Evolutionary conservation across 139 green algal species (phyloP), one percentile per base, ranked within the genome.

Genomic region (Tetraselmis striata): DNA sequence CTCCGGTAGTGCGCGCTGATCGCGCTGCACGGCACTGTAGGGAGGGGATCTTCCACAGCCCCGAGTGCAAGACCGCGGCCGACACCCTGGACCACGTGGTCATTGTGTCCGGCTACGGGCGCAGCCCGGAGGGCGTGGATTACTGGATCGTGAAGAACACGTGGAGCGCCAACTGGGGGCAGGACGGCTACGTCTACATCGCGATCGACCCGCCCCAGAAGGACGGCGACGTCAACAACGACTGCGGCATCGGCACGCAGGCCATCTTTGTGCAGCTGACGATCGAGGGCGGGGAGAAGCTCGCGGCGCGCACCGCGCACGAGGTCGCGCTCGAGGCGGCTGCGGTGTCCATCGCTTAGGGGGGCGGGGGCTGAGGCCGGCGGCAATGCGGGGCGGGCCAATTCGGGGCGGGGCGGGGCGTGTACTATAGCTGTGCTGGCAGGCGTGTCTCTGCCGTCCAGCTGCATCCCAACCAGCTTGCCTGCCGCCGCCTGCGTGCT

Each of bases 131-230:
- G 45, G 84, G 86, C 31, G 84, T 84, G 76, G 83, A 87, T 74
- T 91, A 90, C 80, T 91, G 86, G 89, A 77, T 91, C 0, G 81
- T 92, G 59, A 92, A 90, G 82, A 90, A 89, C 81, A 84, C 78
- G 75, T 89, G 85, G 85, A 83, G 77, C 1, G 84, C 30, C 83
- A 88, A n/a, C 81, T 85, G 28, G 86, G 86, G 59, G 23, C 84
- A 90, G 76, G 45, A 67, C 45, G 45, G 45, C 45, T 67, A 67
- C 45, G 45, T 67, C 45, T 67, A 25, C 45, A 67, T 67, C 45
- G 45, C 45, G 11, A 67, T 67, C 45, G 45, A 67, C 45, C 45
- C 45, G 45, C 45, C 45, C 45, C 28, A 67, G 59, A 1, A 77
- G 32, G 84, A 88, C 74, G 87, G 83, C 58, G 18, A 67, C 11